Evolutionary conservation across 2,329 filamentous ascomycete species (phyloP).

Genomic region (Calonectria pseudoreteaudii): DNA sequence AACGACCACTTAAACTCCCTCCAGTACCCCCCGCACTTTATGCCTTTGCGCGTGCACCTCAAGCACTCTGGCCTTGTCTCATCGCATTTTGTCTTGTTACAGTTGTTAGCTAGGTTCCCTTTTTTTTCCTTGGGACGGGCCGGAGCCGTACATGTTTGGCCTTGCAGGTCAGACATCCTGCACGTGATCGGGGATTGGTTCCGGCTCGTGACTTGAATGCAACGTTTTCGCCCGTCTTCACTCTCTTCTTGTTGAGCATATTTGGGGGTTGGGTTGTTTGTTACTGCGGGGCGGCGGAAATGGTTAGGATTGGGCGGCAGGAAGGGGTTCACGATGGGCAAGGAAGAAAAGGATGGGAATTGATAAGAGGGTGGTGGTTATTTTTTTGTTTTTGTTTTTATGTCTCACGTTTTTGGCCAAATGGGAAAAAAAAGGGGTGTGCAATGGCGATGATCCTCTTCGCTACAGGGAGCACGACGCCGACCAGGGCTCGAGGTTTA

Average conservation of each 20-base stretch:
- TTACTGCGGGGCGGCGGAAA: not conserved
- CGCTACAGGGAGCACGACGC: not conserved
- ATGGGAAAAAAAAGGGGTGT: not conserved
- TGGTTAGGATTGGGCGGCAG: not conserved
- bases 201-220: slow-evolving; percentile 21
- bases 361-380: not conserved
- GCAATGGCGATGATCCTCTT: not conserved
- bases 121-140: not conserved
- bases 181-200: slow-evolving; percentile 37
- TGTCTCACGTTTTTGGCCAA: not conserved
- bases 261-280: too few species aligned
- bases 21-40: slow-evolving; percentile 44
- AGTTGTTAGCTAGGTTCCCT: slow-evolving; percentile 12
- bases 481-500: slow-evolving; percentile 8
- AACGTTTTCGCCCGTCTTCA: slow-evolving; percentile 7
- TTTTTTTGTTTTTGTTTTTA: not conserved
- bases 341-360: not conserved
- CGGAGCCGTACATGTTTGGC: slow-evolving; percentile 36
- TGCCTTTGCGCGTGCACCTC: slow-evolving; percentile 43
- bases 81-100: slow-evolving; percentile 45
- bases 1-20: slow-evolving; percentile 55
- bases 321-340: not conserved
- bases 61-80: slow-evolving; percentile 45
- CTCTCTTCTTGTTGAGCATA: slow-evolving; percentile 19
- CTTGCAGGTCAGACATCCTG: slow-evolving; percentile 46